Base-by-base conservation (phyloP, 192 early-diverging fungal species). In the Mortierella alpina region DNA sequence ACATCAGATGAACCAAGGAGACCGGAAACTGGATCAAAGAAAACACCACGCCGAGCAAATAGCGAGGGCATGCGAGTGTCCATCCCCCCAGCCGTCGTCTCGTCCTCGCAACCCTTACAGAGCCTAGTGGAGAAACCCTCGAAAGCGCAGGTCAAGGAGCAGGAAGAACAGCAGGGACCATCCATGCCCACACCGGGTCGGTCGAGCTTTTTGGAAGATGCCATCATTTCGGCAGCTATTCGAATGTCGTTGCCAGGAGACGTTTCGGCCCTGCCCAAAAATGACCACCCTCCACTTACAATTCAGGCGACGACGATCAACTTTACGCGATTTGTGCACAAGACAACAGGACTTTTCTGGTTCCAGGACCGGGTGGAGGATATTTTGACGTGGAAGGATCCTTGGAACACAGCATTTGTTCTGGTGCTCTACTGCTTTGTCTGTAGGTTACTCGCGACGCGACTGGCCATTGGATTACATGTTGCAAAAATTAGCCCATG, bases 321-420 rank as follows among this genome's bases (percentile, higher is more conserved):
- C 68, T 92, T 92, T 63, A 84, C 88, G 23, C 72, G 86, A 42
- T 94, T 95, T 73, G 90, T 92, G 0, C 81, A 89, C 49, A 84
- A 91, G 49, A 83, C 91, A 44, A 88, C 91, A 0, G 88, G 86
- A 15, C 67, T 93, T 50, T 92, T 95, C 68, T 85, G 75, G 41
- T 83, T 88, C 56, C 87, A 92, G 75, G 92, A 94, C 60, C 68
- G 57, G 45, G 72, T 93, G 50, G 82, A 86, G n/a, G 82, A 88
- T 47, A 60, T 95, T 17, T 64, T 95, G 59, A 86, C 84, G 13
- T 95, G 93, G 94, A 88, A 92, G 66, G 90, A 92, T 59, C 84
- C 92, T 1, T 70, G 90, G 47, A 87, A 90, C 72, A 92, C 92
- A 0, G 60, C 87, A 41, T 73, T 86, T 53, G 82, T 85, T 10